Evolutionary conservation across 257 asterid genomes (phyloP).

Genomic region (Scutellaria galericulata): DNA sequence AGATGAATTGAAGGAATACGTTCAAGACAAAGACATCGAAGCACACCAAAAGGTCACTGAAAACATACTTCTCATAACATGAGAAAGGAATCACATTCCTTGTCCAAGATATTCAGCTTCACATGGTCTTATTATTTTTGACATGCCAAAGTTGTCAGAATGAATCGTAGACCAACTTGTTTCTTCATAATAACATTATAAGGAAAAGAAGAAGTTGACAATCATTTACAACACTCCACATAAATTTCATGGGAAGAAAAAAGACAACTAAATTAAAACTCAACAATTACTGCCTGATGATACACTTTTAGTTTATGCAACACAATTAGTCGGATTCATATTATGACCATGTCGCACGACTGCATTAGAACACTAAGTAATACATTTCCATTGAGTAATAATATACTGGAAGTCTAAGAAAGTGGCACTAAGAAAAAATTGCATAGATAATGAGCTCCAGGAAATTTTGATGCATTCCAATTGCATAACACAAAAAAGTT

Average conservation of each 20-base stretch:
- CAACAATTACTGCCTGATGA: not conserved
- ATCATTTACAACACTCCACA: not conserved
- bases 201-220: conserved; percentile 5
- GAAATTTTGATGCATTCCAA: not conserved
- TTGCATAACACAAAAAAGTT: not conserved
- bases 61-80: conserved; percentile 4
- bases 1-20: not conserved
- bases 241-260: not conserved
- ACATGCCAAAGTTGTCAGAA: conserved; percentile 11
- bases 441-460: not conserved
- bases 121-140: conserved; percentile 6
- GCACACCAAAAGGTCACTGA: not conserved
- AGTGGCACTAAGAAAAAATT: not conserved
- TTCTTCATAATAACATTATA: not conserved
- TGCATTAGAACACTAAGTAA: not conserved
- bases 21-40: not conserved
- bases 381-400: not conserved
- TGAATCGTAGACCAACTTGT: not conserved
- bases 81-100: not conserved
- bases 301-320: not conserved
- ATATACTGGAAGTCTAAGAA: conserved; percentile 19
- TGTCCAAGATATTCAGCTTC: conserved; percentile 10
- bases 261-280: not conserved
- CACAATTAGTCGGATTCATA: conserved; percentile 5
- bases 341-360: not conserved